Base-by-base conservation (phyloP, 2,329 filamentous ascomycete genomes). In the Lasiodiplodia hormozganensis region DNA sequence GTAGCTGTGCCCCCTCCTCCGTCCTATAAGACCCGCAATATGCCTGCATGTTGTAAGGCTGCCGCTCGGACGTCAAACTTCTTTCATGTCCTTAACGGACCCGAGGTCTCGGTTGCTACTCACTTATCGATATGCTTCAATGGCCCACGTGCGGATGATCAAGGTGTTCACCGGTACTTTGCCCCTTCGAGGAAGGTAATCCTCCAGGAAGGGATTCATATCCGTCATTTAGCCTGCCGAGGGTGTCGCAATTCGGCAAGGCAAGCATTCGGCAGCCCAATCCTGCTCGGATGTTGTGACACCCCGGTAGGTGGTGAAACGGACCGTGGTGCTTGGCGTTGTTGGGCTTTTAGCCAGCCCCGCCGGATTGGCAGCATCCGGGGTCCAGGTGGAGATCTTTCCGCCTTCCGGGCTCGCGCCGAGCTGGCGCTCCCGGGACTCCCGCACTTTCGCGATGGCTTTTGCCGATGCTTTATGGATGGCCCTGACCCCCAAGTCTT, bases 361-460 rank as follows among this genome's bases (percentile, higher is more conserved):
- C n/a, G 43, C 10, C 60, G 60, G 60, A 52, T 23, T 38, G 18
- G 60, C 40, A 7, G 60, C 60, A 36, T 52, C 60, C 60, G 60
- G 60, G 43, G 60, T 52, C 28, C 10, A 51, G 36, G 25, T 52
- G 60, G 60, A 52, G 60, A 64, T 64, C 60, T 52, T 40, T 64
- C 60, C 60, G 60, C 60, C 47, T 51, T 47, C 60, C 47, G 60
- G 43, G 47, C 31, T 34, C 12, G 10, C 23, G n/a, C 60, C 47
- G 60, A 40, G 28, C 16, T n/a, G 11, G 23, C 57, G 36, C 31
- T 34, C 31, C 31, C 31, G 31, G 31, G 38, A 31, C 43, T 62
- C 25, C 58, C 58, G 43, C 40, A 5, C 40, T 28, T 18, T 51
- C 58, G 58, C 40, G 23, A 57, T 53, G 31, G 51, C 23, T 34